phyloP scores from a whole-genome alignment of 2,329 filamentous ascomycete species.

The Nothophaeocryptopus gaeumannii region DNA sequence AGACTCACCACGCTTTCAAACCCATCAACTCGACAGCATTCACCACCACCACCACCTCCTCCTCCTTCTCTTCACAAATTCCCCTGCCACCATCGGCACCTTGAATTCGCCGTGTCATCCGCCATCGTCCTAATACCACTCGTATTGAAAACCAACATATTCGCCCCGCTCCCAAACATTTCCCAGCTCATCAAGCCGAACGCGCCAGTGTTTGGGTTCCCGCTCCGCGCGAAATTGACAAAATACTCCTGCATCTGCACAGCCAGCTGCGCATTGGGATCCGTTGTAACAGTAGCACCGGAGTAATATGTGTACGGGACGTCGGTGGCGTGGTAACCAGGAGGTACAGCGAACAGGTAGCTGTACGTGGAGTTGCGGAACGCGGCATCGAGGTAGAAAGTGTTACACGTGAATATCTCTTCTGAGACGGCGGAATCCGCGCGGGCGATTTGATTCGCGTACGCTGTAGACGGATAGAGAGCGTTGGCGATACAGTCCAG shows the following conservation, averaged over 20 bases:
- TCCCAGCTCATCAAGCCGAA: slow-evolving; percentile 41
- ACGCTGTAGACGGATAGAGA: slow-evolving; percentile 51
- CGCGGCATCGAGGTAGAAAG: slow-evolving; percentile 49
- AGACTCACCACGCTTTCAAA: too few relatives aligned
- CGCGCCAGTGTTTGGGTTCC: slow-evolving; percentile 36
- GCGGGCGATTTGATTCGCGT: slow-evolving; percentile 46
- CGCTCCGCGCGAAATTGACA: slow-evolving; percentile 42
- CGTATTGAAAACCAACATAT: slow-evolving; percentile 41
- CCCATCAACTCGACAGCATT: too few relatives aligned
- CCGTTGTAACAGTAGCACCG: slow-evolving; percentile 16
- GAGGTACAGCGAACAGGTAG: slow-evolving; percentile 54
- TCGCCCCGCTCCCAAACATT: slow-evolving; percentile 47
- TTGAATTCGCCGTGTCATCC: slow-evolving; percentile 48
- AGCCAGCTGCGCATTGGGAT: slow-evolving; percentile 31
- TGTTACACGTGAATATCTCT: slow-evolving; percentile 50
- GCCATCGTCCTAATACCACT: slow-evolving; percentile 27
- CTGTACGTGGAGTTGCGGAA: slow-evolving; percentile 47
- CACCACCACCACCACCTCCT: too few relatives aligned
- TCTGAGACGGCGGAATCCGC: slow-evolving; percentile 45
- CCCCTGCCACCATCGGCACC: slow-evolving; percentile 56
- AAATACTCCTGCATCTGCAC: slow-evolving; percentile 48
- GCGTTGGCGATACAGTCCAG: slow-evolving; percentile 41
- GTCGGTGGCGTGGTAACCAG: slow-evolving; percentile 54
- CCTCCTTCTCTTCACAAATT: slow-evolving; percentile 35
- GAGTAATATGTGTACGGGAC: slow-evolving; percentile 54